Conservation (phyloP, 441 rosid species). For the Kokia cookei region DNA sequence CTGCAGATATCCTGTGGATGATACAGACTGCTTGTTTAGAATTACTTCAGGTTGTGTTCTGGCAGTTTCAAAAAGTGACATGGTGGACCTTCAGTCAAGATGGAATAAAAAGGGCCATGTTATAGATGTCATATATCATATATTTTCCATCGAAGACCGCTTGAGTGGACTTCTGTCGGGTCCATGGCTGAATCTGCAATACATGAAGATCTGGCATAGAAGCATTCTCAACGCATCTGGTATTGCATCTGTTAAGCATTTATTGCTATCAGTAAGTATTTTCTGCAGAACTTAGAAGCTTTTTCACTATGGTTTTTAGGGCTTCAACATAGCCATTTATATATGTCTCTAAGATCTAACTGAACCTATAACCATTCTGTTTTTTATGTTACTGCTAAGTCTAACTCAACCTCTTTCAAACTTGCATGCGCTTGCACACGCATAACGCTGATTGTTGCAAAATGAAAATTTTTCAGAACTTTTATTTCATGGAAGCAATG, state of each 20-base stretch:
- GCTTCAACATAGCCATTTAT: not conserved
- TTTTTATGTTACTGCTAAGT: not conserved
- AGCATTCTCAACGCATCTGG: conserved; percentile 48
- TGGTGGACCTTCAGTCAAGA: conserved; percentile 30
- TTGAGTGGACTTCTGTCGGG: conserved; percentile 82
- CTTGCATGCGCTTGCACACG: not conserved
- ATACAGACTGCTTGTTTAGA: conserved; percentile 67
- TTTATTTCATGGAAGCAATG: not conserved
- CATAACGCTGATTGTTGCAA: not conserved
- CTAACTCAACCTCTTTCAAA: not conserved
- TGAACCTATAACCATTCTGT: not conserved
- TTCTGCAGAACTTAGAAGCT: not conserved
- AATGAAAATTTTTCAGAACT: not conserved
- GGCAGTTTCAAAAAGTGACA: conserved; percentile 38
- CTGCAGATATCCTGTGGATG: conserved; percentile 58
- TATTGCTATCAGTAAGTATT: conserved; percentile 53
- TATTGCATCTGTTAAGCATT: conserved; percentile 44
- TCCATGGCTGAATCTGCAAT: conserved; percentile 83
- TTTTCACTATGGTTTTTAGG: not conserved
- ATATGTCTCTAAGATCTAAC: not conserved
- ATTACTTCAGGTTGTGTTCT: conserved; percentile 38
- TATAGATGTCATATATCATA: conserved; percentile 39
- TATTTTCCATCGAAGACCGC: conserved; percentile 67
- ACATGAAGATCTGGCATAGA: conserved; percentile 61
- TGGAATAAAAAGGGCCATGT: conserved; percentile 47